phyloP scores from a whole-genome alignment of 257 asterid species.

The Scutellaria galericulata region DNA sequence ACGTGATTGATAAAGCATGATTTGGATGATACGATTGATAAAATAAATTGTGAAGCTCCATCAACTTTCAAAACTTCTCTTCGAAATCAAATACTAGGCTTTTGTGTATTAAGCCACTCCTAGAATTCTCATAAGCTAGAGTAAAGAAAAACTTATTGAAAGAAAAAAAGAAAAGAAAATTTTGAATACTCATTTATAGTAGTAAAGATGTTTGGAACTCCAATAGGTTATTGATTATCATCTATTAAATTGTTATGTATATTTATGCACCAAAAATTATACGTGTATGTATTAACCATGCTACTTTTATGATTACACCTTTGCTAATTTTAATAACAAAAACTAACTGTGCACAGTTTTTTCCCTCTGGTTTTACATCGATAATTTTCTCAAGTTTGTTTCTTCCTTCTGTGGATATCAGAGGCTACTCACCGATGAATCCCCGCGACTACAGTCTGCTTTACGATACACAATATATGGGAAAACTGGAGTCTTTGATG shows the following conservation, averaged over 20 bases:
- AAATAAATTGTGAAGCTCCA: slow-evolving; percentile 5
- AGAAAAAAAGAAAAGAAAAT: background rate
- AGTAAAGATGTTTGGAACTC: background rate
- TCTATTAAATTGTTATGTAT: background rate
- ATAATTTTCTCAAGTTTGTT: slow-evolving; percentile 21
- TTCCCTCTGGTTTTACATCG: slow-evolving; percentile 8
- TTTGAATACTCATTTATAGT: background rate
- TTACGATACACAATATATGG: slow-evolving; percentile 96
- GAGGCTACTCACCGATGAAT: slow-evolving; percentile 98
- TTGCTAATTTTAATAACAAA: background rate
- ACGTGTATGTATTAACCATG: background rate
- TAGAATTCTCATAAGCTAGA: too few relatives aligned
- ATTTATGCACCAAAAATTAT: background rate
- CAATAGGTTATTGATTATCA: background rate
- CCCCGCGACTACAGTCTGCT: slow-evolving; percentile 89
- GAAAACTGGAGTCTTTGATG: slow-evolving; percentile 90
- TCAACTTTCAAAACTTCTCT: background rate
- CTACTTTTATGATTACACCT: slow-evolving; percentile 8
- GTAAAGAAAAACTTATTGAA: too few relatives aligned
- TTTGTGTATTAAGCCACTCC: background rate
- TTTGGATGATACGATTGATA: background rate
- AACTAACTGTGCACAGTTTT: slow-evolving; percentile 5
- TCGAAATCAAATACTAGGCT: background rate
- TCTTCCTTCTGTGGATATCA: slow-evolving; percentile 37
- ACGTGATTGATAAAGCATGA: too few relatives aligned